Evolutionary conservation across 352 stramenopile species (phyloP), one percentile per base, ranked within the genome.

Genomic region (Globisporangium sylvaticum): DNA sequence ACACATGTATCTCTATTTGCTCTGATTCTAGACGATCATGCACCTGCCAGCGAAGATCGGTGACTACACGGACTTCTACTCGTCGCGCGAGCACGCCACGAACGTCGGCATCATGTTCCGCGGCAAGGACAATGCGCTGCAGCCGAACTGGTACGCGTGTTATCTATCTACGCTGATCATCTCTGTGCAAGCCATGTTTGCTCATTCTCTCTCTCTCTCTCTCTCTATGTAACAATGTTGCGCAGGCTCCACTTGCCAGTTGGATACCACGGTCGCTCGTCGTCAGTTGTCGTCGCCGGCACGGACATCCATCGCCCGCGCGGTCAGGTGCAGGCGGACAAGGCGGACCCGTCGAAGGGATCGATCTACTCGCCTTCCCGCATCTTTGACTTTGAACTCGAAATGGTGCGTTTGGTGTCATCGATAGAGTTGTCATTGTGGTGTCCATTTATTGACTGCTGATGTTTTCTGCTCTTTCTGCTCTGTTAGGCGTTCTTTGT

Each of bases 51-150:
- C 92, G 60, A 86, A 82, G 37, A 97, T 99, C 65, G 95, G 95
- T 29, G 96, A 99, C 78, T 99, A 98, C 80, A 98, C 97, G 25
- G 97, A 99, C 74, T 99, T 99, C 68, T 99, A 99, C 81, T 96
- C 90, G 65, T 98, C 90, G 31, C 83, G 94, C 20, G 95, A 99
- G 75, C 97, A 99, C 79, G 96, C 97, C 15, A 98, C 95, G 53
- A 99, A 99, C 75, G 86, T 97, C 31, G 92, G 92, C 56, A 85
- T 94, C 73, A 97, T 98, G 88, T 97, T 98, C 75, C 87, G 92
- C 24, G 89, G 87, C 53, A 83, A 96, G 69, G 94, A 98, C 46
- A 98, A 99, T 72, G 96, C 96, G 14, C 83, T 99, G n/a, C 93
- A 98, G 72, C 95, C 95, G 34, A 98, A 99, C 75, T 99, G 96